Evolutionary conservation across 352 stramenopile species (phyloP).

Genomic region (Phytophthora podocarpi): DNA sequence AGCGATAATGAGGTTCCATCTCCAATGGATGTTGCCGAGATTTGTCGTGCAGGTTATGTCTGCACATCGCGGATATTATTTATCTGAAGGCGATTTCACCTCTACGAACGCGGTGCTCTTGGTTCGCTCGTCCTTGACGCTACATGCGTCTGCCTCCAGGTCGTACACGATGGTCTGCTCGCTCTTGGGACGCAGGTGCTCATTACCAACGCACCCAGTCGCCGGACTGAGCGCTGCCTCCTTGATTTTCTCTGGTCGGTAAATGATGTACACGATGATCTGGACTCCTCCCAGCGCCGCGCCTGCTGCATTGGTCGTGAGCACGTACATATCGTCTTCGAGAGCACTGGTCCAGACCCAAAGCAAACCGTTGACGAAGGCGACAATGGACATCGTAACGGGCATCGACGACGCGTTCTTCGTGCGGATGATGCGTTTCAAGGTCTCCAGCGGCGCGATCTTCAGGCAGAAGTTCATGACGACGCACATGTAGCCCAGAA

Average conservation of each 20-base stretch:
- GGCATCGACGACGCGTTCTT: slow-evolving; percentile 39
- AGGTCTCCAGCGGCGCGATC: slow-evolving; percentile 30
- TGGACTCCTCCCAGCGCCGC: slow-evolving; percentile 18
- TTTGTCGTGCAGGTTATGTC: neutral
- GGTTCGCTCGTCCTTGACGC: neutral
- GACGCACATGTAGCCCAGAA: slow-evolving; percentile 31
- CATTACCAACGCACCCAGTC: neutral
- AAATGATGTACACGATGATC: slow-evolving; percentile 33
- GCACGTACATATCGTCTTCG: slow-evolving; percentile 35
- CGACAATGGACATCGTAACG: slow-evolving; percentile 31
- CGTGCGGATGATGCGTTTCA: slow-evolving; percentile 32
- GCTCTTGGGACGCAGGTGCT: slow-evolving; percentile 6
- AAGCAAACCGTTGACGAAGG: slow-evolving; percentile 30
- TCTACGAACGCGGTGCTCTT: slow-evolving; percentile 14
- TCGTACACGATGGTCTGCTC: slow-evolving; percentile 27
- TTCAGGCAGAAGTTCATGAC: slow-evolving; percentile 34
- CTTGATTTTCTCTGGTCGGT: slow-evolving; percentile 23
- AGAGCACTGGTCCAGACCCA: slow-evolving; percentile 30
- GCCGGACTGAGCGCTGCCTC: neutral
- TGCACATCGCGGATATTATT: too few species aligned
- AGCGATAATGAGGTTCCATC: too few species aligned
- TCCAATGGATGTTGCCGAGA: too few species aligned
- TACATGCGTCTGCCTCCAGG: slow-evolving; percentile 5
- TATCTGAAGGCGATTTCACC: neutral
- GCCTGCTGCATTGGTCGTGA: slow-evolving; percentile 30